Evolutionary conservation across 139 green algal species (phyloP).

Genomic region (Diplosphaera chodatii): DNA sequence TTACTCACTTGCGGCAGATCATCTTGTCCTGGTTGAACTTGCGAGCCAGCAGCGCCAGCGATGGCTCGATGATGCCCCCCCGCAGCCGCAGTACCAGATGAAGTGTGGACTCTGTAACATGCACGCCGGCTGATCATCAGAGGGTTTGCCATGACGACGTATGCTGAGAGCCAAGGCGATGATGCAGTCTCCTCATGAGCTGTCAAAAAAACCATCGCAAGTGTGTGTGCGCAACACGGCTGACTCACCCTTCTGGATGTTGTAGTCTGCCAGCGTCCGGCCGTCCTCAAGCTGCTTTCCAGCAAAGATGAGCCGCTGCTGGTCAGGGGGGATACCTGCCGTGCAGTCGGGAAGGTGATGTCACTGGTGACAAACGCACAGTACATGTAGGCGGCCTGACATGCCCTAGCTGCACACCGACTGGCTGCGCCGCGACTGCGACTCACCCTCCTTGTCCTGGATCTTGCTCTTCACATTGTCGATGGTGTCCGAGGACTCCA

Average conservation of each 20-base stretch:
- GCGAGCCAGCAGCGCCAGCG: slow-evolving; percentile 90
- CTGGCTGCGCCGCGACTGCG: too few species aligned
- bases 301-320: slow-evolving; percentile 95
- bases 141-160: too few species aligned
- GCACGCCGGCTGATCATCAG: too few species aligned
- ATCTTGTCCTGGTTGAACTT: slow-evolving; percentile 99
- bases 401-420: too few species aligned
- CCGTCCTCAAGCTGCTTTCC: slow-evolving; percentile 96
- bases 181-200: too few species aligned
- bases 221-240: too few species aligned
- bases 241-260: neutral
- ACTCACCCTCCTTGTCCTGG: slow-evolving; percentile 88
- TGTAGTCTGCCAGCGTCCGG: slow-evolving; percentile 81
- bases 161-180: too few species aligned
- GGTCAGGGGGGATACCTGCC: slow-evolving; percentile 80
- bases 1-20: slow-evolving; percentile 98
- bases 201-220: too few species aligned
- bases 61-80: slow-evolving; percentile 99
- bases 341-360: neutral
- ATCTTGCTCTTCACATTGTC: slow-evolving; percentile 95
- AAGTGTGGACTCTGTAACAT: slow-evolving; percentile 86
- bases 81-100: slow-evolving; percentile 97
- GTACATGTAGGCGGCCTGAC: too few species aligned
- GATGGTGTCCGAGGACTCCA: slow-evolving; percentile 75
- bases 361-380: neutral